Evolutionary conservation across 208 protist genomes (phyloP).

Genomic region (Leishmania guyanensis): DNA sequence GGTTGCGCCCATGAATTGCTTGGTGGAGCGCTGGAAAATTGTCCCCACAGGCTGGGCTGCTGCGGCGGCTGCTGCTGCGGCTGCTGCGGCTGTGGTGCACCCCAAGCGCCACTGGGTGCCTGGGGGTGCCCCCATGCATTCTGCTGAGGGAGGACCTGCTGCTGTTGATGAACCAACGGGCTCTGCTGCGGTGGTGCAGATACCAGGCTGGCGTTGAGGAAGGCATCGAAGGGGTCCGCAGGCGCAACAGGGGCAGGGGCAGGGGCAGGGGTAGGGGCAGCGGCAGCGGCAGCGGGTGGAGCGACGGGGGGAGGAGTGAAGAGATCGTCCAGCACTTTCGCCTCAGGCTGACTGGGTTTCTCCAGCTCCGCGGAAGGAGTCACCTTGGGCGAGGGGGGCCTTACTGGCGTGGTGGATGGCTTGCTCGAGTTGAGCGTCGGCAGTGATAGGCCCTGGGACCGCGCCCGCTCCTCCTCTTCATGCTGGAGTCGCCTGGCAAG

Average conservation of each 20-base stretch:
- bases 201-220: conserved; percentile 35
- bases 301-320: conserved; percentile 49
- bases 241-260: conserved; percentile 11
- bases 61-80: not conserved
- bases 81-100: conserved; percentile 4
- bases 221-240: conserved; percentile 66
- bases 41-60: conserved; percentile 18
- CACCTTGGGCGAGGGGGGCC: not conserved
- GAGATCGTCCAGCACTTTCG: conserved; percentile 72
- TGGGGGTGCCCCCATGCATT: conserved; percentile 40
- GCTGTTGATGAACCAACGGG: conserved; percentile 15
- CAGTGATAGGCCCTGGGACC: conserved; percentile 34
- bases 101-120: conserved; percentile 16
- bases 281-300: conserved; percentile 4
- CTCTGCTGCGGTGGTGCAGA: conserved; percentile 12
- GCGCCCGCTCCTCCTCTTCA: conserved; percentile 68
- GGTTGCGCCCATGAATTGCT: conserved; percentile 28
- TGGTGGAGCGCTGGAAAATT: conserved; percentile 11
- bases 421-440: conserved; percentile 41
- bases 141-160: conserved; percentile 1
- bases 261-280: too few relatives aligned
- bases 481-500: conserved; percentile 76
- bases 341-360: conserved; percentile 34
- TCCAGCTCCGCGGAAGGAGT: conserved; percentile 17
- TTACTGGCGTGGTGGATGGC: conserved; percentile 7